A percentile compares a stretch with the other conserved stretches of the same genome.
Conservation (phyloP, 2,329 filamentous ascomycete genomes). For the Monosporascus ibericus region DNA sequence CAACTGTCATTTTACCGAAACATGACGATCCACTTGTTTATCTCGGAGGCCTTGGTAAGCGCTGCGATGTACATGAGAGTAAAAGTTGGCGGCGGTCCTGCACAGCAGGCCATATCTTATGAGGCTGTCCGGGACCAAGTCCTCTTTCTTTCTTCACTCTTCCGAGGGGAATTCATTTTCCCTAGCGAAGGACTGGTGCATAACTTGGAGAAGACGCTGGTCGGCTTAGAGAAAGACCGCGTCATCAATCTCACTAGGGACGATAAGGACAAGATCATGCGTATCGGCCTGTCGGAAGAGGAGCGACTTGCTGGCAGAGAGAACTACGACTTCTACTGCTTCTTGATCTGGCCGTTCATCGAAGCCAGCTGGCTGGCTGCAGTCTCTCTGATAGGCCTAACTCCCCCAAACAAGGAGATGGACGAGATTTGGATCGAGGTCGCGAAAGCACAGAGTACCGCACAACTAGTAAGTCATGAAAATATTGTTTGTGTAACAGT, state of each 20-base stretch:
- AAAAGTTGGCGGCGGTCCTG: conserved; percentile 82
- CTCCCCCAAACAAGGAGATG: conserved; percentile 57
- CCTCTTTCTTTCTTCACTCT: conserved; percentile 84
- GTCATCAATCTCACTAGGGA: conserved; percentile 64
- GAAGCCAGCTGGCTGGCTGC: conserved; percentile 90
- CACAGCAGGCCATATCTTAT: conserved; percentile 73
- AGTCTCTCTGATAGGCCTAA: conserved; percentile 79
- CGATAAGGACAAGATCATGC: conserved; percentile 49
- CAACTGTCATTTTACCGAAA: conserved; percentile 98
- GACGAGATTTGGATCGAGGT: conserved; percentile 73
- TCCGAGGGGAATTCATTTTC: conserved; percentile 96
- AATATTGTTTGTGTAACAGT: neutral
- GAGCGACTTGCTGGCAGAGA: conserved; percentile 79
- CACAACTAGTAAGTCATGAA: conserved; percentile 60
- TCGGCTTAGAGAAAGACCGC: conserved; percentile 69
- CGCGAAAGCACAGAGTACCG: conserved; percentile 71
- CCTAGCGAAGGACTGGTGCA: conserved; percentile 73
- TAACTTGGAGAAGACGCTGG: conserved; percentile 77
- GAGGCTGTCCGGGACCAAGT: conserved; percentile 71
- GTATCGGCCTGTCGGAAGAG: conserved; percentile 66
- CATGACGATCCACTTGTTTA: conserved; percentile 98
- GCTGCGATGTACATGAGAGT: conserved; percentile 85
- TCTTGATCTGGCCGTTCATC: conserved; percentile 97
- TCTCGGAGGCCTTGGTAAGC: conserved; percentile 85
- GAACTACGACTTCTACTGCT: conserved; percentile 98